Base-by-base conservation (phyloP, 2,329 filamentous ascomycete species). In the Bipolaris gigantea region DNA sequence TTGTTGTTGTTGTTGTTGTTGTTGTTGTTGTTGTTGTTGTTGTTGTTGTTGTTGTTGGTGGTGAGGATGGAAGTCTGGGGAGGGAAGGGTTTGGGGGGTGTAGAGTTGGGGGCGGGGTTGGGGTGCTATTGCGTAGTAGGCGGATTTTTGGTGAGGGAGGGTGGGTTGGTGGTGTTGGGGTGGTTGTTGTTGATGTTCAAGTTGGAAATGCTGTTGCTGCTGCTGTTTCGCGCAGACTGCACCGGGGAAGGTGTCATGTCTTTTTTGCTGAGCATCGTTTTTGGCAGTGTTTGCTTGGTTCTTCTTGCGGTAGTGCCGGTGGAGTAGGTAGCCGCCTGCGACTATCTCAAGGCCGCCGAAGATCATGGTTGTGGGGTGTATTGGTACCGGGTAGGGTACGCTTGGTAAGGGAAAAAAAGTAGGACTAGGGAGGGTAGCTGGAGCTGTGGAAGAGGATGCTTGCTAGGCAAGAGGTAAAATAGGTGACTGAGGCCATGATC, bases 261-360 rank as follows among this genome's bases (percentile, higher is more conserved):
- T 58, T 16, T 61, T 56, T 25, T 61, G 50, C 34, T 67, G 57
- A 15, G 62, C 61, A 43, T 72, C 69, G 16, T 66, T 58, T 40
- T 66, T 55, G 15, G 66, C 56, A 44, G 56, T 60, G 53, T 63
- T 64, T 59, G 70, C 69, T 55, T 70, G 63, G 40, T 69, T 65
- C 56, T 73, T 73, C 50, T 72, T 69, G 51, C 70, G 71, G 50
- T 72, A 64, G 46, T 73, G 65, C 30, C 64, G 65, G 56, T 75
- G 70, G 21, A 70, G 48, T 6, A 75, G 58, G 42, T 71, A 71
- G 27, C 70, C 72, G 36, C 69, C 72, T 27, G 69, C 68, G 44
- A 74, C 64, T 23, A 75, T 50, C 50, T 75, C 72, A 1, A 75
- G 65, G n/a, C 72, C 72, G n/a, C 72, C 72, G 30, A 75, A 64